Evolutionary conservation across 2,329 filamentous ascomycete genomes (phyloP).

Genomic region (Fusarium sororula): DNA sequence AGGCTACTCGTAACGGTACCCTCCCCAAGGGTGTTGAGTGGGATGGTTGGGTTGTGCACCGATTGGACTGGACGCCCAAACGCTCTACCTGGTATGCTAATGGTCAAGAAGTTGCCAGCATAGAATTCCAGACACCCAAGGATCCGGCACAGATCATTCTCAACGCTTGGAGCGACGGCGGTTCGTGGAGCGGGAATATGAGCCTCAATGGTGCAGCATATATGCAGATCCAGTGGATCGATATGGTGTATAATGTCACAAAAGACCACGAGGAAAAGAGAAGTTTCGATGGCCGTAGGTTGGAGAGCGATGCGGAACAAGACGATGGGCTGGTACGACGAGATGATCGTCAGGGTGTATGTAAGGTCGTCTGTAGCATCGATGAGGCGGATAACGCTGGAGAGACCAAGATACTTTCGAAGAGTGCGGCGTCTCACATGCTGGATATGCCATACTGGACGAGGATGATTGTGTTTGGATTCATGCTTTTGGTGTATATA

Average conservation of each 20-base stretch:
- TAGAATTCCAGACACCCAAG: conserved; percentile 64
- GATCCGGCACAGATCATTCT: conserved; percentile 63
- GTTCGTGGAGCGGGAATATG: conserved; percentile 69
- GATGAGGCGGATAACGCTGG: conserved; percentile 46
- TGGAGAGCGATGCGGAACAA: conserved; percentile 25
- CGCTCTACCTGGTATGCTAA: conserved; percentile 66
- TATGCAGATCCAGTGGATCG: conserved; percentile 70
- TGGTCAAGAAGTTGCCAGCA: conserved; percentile 59
- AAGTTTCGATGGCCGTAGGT: not conserved
- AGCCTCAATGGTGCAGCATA: conserved; percentile 57
- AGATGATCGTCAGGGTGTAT: conserved; percentile 35
- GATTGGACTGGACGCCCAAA: conserved; percentile 67
- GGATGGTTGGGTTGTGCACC: conserved; percentile 66
- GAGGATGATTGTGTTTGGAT: not conserved
- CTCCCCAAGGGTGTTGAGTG: conserved; percentile 56
- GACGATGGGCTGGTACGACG: conserved; percentile 47
- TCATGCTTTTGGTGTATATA: not conserved
- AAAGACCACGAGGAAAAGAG: conserved; percentile 16
- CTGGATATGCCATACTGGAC: not conserved
- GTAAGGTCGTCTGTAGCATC: conserved; percentile 47
- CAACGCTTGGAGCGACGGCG: conserved; percentile 70
- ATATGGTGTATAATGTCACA: conserved; percentile 64
- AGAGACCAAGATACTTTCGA: conserved; percentile 36
- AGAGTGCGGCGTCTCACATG: conserved; percentile 34
- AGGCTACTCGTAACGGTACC: conserved; percentile 59